These are phyloP conservation scores for Fusarium austroafricanum DNA, from an alignment of 2,329 filamentous ascomycete species.

Conservation along the genomic window DNA sequence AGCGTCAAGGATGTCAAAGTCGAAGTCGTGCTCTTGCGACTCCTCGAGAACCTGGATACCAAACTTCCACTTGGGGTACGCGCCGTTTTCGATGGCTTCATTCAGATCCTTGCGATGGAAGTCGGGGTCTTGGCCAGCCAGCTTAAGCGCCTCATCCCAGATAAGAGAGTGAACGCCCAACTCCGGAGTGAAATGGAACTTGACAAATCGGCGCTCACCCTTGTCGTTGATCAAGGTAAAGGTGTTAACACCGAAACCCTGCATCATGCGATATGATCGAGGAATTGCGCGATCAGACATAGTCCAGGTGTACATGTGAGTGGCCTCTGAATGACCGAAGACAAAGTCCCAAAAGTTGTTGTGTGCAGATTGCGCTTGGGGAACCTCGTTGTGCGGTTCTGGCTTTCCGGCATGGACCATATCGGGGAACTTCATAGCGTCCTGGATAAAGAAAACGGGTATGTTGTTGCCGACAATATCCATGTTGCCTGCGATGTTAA, in stretches of 20 bases:
- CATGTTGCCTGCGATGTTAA: conserved; percentile 36
- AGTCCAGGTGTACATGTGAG: conserved; percentile 83
- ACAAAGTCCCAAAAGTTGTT: conserved; percentile 85
- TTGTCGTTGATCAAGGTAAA: conserved; percentile 75
- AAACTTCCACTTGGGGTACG: conserved; percentile 82
- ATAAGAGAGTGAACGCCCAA: conserved; percentile 81
- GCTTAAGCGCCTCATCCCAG: conserved; percentile 83
- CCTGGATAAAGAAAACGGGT: conserved; percentile 81
- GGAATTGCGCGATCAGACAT: conserved; percentile 82
- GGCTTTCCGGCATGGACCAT: conserved; percentile 73
- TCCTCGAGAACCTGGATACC: conserved; percentile 84
- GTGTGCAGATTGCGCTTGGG: conserved; percentile 77
- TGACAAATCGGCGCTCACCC: conserved; percentile 78
- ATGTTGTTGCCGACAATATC: conserved; percentile 81
- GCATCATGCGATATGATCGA: conserved; percentile 84
- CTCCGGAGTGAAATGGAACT: conserved; percentile 81
- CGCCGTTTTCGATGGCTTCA: conserved; percentile 78
- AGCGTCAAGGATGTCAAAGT: conserved; percentile 86
- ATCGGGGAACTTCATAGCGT: conserved; percentile 79
- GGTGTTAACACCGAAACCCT: conserved; percentile 87
- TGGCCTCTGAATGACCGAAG: conserved; percentile 72
- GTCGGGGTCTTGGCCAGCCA: conserved; percentile 80
- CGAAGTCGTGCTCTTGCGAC: conserved; percentile 77
- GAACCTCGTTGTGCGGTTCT: conserved; percentile 76
- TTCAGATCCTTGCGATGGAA: conserved; percentile 83